These are phyloP conservation scores for Irineochytrium annulatum DNA, from an alignment of 192 early-diverging fungal species.

Conservation along the genomic window DNA sequence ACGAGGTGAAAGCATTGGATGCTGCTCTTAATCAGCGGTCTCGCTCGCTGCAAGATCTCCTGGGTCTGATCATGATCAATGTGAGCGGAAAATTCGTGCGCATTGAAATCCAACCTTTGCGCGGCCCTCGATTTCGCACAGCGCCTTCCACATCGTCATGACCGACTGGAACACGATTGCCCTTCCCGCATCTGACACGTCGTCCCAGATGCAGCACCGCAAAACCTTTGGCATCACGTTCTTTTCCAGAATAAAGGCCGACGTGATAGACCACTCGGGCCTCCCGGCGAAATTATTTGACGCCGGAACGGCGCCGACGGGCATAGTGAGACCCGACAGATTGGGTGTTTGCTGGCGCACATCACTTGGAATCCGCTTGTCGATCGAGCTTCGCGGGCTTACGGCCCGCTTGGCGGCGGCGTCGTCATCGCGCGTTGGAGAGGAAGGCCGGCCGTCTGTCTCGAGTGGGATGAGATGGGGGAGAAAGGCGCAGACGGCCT, in stretches of 20 bases:
- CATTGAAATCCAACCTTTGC: not conserved
- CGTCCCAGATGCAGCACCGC: not conserved
- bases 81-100: not conserved
- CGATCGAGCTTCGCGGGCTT: not conserved
- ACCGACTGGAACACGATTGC: not conserved
- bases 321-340: not conserved
- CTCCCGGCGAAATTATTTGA: not conserved
- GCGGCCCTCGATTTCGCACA: slow-evolving; percentile 5
- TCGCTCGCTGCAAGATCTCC: not conserved
- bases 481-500: slow-evolving; percentile 3
- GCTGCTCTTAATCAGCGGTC: not conserved
- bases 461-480: slow-evolving; percentile 6
- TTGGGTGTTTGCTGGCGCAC: not conserved
- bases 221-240: slow-evolving; percentile 11
- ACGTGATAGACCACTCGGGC: not conserved
- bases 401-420: not conserved
- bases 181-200: slow-evolving; percentile 1
- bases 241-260: slow-evolving; percentile 7
- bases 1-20: slow-evolving; percentile 3
- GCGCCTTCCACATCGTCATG: slow-evolving; percentile 15
- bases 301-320: not conserved
- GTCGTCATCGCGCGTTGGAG: not conserved
- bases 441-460: not conserved
- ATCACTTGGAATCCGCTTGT: not conserved
- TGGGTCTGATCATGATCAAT: not conserved